These are phyloP conservation scores for Zopfochytrium polystomum DNA, from an alignment of 371 early-diverging fungal species.

Conservation along the genomic window DNA sequence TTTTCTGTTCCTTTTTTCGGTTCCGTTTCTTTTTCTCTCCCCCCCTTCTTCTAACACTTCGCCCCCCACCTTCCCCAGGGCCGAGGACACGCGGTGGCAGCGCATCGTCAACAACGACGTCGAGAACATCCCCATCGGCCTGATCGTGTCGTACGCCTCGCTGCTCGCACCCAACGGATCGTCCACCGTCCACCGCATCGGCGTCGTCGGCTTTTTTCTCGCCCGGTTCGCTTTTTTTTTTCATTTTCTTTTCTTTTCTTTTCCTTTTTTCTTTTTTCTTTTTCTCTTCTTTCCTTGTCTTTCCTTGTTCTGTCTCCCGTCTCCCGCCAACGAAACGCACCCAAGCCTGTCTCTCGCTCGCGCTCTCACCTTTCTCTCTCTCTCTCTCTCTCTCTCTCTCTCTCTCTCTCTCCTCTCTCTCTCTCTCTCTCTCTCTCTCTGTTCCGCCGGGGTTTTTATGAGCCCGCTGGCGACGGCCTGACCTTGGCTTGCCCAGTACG, in stretches of 20 bases:
- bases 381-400: no score
- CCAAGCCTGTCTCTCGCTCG: no score
- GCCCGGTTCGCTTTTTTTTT: background rate
- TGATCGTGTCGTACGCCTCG: slow-evolving; percentile 16
- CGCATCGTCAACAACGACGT: slow-evolving; percentile 32
- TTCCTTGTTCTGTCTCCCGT: no score
- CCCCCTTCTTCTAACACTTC: background rate
- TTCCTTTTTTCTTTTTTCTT: background rate
- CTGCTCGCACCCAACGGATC: background rate
- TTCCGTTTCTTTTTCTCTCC: background rate
- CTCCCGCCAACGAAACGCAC: no score
- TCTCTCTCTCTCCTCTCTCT: no score
- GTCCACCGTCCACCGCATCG: slow-evolving; percentile 1
- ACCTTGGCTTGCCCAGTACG: no score
- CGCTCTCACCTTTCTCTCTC: no score
- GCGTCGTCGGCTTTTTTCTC: slow-evolving; percentile 9
- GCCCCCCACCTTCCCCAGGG: background rate
- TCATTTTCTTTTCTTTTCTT: background rate
- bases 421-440: no score
- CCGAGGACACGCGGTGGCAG: slow-evolving; percentile 27
- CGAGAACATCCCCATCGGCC: slow-evolving; percentile 34
- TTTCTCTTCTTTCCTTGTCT: background rate
- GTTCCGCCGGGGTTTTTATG: no score
- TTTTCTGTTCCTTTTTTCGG: no score
- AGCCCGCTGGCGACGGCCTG: no score